Conservation (phyloP, 768 basidiomycete genomes). For the Lactarius trivialis region DNA sequence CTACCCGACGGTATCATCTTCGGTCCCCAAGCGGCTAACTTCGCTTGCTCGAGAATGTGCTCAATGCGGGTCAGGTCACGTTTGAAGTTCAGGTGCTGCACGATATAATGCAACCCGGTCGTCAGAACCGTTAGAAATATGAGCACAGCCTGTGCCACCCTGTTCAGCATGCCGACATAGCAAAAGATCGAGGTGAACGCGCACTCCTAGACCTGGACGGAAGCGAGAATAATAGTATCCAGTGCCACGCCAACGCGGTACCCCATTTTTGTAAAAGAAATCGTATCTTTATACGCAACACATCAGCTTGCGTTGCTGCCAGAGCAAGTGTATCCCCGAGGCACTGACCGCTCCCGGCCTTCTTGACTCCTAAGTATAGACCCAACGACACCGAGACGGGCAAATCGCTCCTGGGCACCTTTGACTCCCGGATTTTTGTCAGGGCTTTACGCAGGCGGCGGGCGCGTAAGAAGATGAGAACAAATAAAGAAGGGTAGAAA, state of each 20-base stretch:
- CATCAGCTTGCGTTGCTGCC: conserved; percentile 1
- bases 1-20: conserved; percentile 58
- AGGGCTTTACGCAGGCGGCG: conserved; percentile 46
- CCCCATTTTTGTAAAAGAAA: conserved; percentile 96
- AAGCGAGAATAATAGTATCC: conserved; percentile 96
- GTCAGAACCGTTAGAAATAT: conserved; percentile 72
- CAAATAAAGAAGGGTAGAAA: conserved; percentile 18
- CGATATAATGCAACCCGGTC: conserved; percentile 73
- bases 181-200: background rate
- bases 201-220: conserved; percentile 84
- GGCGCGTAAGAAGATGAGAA: background rate
- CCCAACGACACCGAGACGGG: conserved; percentile 82
- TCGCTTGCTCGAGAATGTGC: conserved; percentile 53
- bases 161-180: conserved; percentile 6
- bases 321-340: conserved; percentile 1
- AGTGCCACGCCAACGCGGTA: conserved; percentile 93
- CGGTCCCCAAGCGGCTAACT: conserved; percentile 73
- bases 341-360: conserved; percentile 62
- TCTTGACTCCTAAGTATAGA: conserved; percentile 74
- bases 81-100: conserved; percentile 71
- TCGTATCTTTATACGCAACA: conserved; percentile 51
- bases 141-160: conserved; percentile 51
- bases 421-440: conserved; percentile 91
- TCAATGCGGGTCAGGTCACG: conserved; percentile 68
- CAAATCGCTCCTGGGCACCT: conserved; percentile 80